Evolutionary conservation across 805 yeast species (phyloP).

Genomic region (Wickerhamiella azyma): DNA sequence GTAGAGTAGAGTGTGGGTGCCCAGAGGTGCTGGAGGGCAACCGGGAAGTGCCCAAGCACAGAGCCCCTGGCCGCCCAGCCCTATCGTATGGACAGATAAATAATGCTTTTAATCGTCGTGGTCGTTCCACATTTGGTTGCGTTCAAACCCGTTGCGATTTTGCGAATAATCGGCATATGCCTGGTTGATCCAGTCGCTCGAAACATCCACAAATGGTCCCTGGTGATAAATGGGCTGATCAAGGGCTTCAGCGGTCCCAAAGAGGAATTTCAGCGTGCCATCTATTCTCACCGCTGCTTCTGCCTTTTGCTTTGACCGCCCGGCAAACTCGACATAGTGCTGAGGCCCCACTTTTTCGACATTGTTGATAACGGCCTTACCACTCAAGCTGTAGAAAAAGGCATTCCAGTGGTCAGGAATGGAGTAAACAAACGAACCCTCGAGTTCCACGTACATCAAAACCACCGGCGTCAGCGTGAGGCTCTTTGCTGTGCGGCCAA

Average conservation of each 20-base stretch:
- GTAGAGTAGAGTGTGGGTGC: too few relatives aligned
- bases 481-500: slow-evolving; percentile 13
- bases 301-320: background rate
- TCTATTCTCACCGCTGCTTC: slow-evolving; percentile 7
- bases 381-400: slow-evolving; percentile 21
- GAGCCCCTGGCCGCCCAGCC: too few relatives aligned
- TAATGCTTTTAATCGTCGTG: background rate
- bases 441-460: slow-evolving; percentile 14
- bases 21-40: too few relatives aligned
- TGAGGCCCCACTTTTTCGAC: slow-evolving; percentile 1
- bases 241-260: slow-evolving; percentile 17
- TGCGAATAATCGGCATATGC: slow-evolving; percentile 18
- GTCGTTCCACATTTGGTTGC: slow-evolving; percentile 7
- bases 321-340: slow-evolving; percentile 16
- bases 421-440: slow-evolving; percentile 10
- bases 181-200: slow-evolving; percentile 18
- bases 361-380: slow-evolving; percentile 15
- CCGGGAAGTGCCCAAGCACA: too few relatives aligned
- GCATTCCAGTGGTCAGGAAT: slow-evolving; percentile 22
- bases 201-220: slow-evolving; percentile 20
- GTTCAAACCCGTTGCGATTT: slow-evolving; percentile 18
- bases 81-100: too few relatives aligned
- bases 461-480: slow-evolving; percentile 16
- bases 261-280: slow-evolving; percentile 3
- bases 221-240: slow-evolving; percentile 20